Conservation (phyloP, 805 yeast species). For the Kregervanrija delftensis region DNA sequence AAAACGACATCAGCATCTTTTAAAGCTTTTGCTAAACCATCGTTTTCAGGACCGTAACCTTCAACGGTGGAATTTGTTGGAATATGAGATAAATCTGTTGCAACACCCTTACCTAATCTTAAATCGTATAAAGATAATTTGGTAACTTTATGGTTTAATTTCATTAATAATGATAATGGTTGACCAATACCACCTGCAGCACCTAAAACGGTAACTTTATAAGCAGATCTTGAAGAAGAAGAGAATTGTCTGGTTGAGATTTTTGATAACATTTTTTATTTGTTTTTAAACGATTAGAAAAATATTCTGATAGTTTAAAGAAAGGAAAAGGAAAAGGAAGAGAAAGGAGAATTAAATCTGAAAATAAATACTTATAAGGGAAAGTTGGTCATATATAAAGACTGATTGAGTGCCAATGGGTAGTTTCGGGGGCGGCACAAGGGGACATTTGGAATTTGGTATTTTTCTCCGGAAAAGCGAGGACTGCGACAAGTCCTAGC, state of each 20-base stretch:
- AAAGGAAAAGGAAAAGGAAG: not conserved
- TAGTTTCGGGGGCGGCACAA: too few species aligned
- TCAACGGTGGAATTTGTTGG: slow-evolving; percentile 86
- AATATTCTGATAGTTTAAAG: not conserved
- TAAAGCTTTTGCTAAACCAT: slow-evolving; percentile 63
- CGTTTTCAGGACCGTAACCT: slow-evolving; percentile 76
- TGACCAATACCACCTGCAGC: slow-evolving; percentile 96
- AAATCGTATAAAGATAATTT: slow-evolving; percentile 82
- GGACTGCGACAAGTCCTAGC: too few species aligned
- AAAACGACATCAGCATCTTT: slow-evolving; percentile 78
- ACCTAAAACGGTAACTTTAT: slow-evolving; percentile 76
- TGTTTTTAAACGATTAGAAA: not conserved
- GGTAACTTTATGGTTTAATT: slow-evolving; percentile 83
- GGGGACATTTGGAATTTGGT: too few species aligned
- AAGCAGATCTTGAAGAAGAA: slow-evolving; percentile 56
- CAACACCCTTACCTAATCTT: slow-evolving; percentile 93
- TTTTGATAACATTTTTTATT: slow-evolving; percentile 45
- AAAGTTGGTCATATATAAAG: too few species aligned
- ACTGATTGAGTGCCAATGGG: too few species aligned
- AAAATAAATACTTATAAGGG: too few species aligned
- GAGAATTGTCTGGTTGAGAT: slow-evolving; percentile 50
- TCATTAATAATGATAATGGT: slow-evolving; percentile 75
- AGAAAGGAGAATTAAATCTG: not conserved
- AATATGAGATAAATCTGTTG: slow-evolving; percentile 90
- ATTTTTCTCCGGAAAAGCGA: too few species aligned